Conservation (phyloP, 345 rosid genomes). For the Aurinia saxatilis region DNA sequence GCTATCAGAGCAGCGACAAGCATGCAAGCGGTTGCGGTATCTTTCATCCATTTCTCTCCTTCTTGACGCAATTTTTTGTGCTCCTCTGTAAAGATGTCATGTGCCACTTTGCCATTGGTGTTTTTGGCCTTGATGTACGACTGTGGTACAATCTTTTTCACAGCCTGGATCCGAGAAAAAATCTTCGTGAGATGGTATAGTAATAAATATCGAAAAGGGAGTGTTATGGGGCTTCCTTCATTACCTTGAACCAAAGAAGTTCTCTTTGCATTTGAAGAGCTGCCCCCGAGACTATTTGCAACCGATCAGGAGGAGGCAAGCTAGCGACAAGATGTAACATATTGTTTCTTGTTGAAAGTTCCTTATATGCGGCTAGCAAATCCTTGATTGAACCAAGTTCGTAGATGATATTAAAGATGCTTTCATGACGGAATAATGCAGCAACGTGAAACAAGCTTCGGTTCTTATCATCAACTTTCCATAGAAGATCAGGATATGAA, state of each 20-base stretch:
- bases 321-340: conserved; percentile 28
- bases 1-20: not conserved
- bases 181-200: no score
- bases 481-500: not conserved
- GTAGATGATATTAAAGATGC: not conserved
- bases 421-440: not conserved
- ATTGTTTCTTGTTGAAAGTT: not conserved
- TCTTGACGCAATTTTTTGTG: not conserved
- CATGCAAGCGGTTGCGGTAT: not conserved
- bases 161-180: not conserved
- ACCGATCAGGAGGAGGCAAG: conserved; percentile 23
- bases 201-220: no score
- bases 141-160: not conserved
- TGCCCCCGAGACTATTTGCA: conserved; percentile 34
- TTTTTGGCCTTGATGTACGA: not conserved
- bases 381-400: not conserved
- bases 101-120: not conserved
- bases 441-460: not conserved
- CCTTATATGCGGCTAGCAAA: not conserved
- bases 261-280: conserved; percentile 33
- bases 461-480: not conserved
- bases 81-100: not conserved
- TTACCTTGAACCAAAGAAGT: not conserved
- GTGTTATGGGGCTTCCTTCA: no score
- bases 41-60: not conserved